Percentiles rank a stretch among this genome's conserved stretches.
phyloP scores from a whole-genome alignment of 352 stramenopile species.

The Globisporangium radiosum region DNA sequence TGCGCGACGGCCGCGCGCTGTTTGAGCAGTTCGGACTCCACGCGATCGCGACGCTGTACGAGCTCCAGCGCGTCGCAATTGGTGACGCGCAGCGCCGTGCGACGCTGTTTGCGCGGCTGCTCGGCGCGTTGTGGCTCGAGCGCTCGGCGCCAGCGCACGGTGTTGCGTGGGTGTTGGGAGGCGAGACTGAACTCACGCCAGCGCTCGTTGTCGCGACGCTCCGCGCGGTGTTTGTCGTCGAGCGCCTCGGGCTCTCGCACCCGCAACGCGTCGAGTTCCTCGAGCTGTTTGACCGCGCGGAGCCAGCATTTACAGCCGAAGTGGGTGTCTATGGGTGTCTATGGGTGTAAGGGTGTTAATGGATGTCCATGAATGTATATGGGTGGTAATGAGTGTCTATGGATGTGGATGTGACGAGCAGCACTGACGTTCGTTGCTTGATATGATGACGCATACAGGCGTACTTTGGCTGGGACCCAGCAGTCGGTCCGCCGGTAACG shows the following conservation, averaged over 20 bases:
- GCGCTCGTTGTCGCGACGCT: slow-evolving; percentile 33
- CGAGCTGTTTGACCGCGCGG: slow-evolving; percentile 45
- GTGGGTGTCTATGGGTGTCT: slow-evolving; percentile 13
- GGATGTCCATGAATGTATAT: neutral
- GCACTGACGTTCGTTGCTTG: no score
- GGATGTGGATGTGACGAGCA: neutral
- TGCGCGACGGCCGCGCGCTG: slow-evolving; percentile 19
- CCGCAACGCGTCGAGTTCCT: slow-evolving; percentile 55
- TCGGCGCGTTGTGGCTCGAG: slow-evolving; percentile 48
- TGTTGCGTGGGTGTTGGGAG: neutral
- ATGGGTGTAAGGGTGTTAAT: neutral
- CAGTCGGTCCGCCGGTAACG: slow-evolving; percentile 23
- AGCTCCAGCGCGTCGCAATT: slow-evolving; percentile 51
- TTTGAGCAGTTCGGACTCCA: slow-evolving; percentile 31
- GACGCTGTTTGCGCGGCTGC: slow-evolving; percentile 49
- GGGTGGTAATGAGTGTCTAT: no score
- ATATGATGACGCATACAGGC: slow-evolving; percentile 23
- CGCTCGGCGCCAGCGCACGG: slow-evolving; percentile 20
- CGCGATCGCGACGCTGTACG: slow-evolving; percentile 57
- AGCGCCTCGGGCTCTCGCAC: slow-evolving; percentile 65
- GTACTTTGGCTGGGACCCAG: slow-evolving; percentile 82
- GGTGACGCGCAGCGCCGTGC: slow-evolving; percentile 35
- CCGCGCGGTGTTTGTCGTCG: slow-evolving; percentile 61
- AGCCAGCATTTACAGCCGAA: slow-evolving; percentile 39
- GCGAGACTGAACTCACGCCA: neutral